Conservation (phyloP, 768 basidiomycete species). For the Sarcodon sp. region DNA sequence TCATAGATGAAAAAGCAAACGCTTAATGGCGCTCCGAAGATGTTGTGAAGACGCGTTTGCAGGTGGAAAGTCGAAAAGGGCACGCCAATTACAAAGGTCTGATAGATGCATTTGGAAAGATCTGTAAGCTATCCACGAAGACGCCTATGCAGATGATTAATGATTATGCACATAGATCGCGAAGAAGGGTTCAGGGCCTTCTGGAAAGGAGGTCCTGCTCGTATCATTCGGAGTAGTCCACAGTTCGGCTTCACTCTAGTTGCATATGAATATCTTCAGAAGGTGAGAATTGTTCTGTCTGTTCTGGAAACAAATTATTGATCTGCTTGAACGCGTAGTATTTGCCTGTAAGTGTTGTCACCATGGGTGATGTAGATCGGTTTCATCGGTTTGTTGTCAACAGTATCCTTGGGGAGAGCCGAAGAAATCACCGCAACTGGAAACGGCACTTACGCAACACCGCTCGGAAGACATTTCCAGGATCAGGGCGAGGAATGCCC, state of each 20-base stretch:
- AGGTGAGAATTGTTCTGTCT: conserved; percentile 23
- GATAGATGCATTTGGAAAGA: conserved; percentile 79
- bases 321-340: conserved; percentile 10
- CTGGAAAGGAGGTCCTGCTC: conserved; percentile 87
- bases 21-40: conserved; percentile 32
- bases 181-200: conserved; percentile 86
- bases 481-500: conserved; percentile 86
- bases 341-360: conserved; percentile 11
- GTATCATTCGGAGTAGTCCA: conserved; percentile 77
- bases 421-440: conserved; percentile 29
- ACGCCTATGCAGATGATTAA: conserved; percentile 3
- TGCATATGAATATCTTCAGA: conserved; percentile 63
- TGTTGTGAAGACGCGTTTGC: conserved; percentile 94
- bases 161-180: conserved; percentile 34
- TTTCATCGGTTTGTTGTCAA: conserved; percentile 9
- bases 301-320: conserved; percentile 11
- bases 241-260: conserved; percentile 93
- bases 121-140: conserved; percentile 41
- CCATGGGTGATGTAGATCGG: conserved; percentile 3
- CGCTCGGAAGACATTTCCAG: conserved; percentile 76
- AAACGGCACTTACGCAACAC: conserved; percentile 51
- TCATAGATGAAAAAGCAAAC: conserved; percentile 3
- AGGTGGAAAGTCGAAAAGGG: conserved; percentile 86
- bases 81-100: conserved; percentile 88
- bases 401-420: conserved; percentile 73